These are phyloP conservation scores for Colletotrichum sansevieriae DNA, from an alignment of 2,329 filamentous ascomycete species.

Conservation along the genomic window DNA sequence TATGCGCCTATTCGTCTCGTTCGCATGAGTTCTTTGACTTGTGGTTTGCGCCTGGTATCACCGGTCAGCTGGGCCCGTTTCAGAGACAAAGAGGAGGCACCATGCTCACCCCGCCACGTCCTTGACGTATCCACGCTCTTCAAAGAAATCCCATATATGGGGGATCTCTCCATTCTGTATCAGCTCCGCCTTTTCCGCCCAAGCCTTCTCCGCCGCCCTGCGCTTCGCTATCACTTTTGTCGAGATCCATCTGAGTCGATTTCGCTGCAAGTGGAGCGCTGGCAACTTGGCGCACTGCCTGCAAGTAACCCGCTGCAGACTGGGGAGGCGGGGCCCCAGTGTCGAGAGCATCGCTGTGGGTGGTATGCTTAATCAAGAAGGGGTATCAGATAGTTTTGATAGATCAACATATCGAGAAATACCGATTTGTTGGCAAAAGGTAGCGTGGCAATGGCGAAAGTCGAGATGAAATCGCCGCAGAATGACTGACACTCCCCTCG, in stretches of 20 bases:
- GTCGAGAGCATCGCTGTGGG: conserved; percentile 33
- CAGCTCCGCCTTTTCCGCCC: conserved; percentile 60
- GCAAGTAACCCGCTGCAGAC: conserved; percentile 34
- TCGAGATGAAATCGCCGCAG: conserved; percentile 3
- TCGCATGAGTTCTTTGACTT: conserved; percentile 74
- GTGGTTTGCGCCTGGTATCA: conserved; percentile 56
- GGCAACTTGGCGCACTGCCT: conserved; percentile 33
- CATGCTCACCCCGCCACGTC: conserved; percentile 75
- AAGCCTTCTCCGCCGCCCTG: conserved; percentile 57
- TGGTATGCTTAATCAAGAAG: not conserved
- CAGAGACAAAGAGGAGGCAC: conserved; percentile 7
- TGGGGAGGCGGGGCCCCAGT: conserved; percentile 34
- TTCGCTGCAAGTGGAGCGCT: conserved; percentile 41
- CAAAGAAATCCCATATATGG: conserved; percentile 73
- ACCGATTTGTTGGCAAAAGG: not conserved
- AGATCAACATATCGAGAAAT: not conserved
- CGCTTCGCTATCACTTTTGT: conserved; percentile 60
- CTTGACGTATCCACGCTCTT: conserved; percentile 80
- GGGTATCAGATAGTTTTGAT: no score
- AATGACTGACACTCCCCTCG: conserved; percentile 19
- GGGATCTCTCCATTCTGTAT: conserved; percentile 64
- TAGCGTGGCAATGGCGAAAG: not conserved
- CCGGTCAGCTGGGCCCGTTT: conserved; percentile 15
- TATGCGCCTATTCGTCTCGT: conserved; percentile 79
- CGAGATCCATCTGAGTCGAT: conserved; percentile 53